These are phyloP conservation scores for Pneumocystis carinii DNA, from an alignment of 1,139 yeast genomes.

Conservation along the genomic window DNA sequence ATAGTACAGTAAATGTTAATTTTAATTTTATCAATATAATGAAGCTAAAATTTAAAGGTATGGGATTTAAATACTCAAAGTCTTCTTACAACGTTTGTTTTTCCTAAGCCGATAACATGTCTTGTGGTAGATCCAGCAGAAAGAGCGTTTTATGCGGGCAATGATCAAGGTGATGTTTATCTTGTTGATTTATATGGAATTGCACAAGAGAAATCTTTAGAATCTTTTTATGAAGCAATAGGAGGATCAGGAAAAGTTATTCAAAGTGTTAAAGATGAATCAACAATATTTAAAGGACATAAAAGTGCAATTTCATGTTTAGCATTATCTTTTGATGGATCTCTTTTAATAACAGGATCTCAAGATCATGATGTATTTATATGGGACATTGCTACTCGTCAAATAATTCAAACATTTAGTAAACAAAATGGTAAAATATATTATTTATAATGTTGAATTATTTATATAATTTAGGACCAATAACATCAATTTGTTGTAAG, in stretches of 20 bases:
- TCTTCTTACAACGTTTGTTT: conserved; percentile 55
- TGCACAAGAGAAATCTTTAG: conserved; percentile 27
- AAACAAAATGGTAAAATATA: conserved; percentile 26
- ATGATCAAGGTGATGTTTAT: conserved; percentile 47
- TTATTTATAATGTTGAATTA: not conserved
- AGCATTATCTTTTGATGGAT: conserved; percentile 60
- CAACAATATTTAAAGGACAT: conserved; percentile 18
- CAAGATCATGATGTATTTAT: conserved; percentile 48
- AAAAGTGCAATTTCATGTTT: conserved; percentile 35
- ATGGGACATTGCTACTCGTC: conserved; percentile 63
- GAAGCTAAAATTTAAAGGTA: conserved; percentile 11
- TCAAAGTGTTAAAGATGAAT: conserved; percentile 18
- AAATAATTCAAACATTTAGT: conserved; percentile 51
- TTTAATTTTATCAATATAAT: conserved; percentile 16
- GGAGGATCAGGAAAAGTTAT: conserved; percentile 40
- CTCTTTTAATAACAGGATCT: conserved; percentile 61
- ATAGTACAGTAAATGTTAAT: conserved; percentile 48
- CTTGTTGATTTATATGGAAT: conserved; percentile 38
- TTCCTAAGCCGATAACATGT: conserved; percentile 42
- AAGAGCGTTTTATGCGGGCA: conserved; percentile 58
- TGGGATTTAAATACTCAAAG: conserved; percentile 24
- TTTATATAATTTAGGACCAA: not conserved
- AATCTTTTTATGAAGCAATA: conserved; percentile 32
- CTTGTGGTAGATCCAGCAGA: conserved; percentile 70
- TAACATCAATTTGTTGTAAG: not conserved